These are phyloP conservation scores for Neurospora crassa DNA, from an alignment of 2,329 filamentous ascomycete species.

Conservation along the genomic window DNA sequence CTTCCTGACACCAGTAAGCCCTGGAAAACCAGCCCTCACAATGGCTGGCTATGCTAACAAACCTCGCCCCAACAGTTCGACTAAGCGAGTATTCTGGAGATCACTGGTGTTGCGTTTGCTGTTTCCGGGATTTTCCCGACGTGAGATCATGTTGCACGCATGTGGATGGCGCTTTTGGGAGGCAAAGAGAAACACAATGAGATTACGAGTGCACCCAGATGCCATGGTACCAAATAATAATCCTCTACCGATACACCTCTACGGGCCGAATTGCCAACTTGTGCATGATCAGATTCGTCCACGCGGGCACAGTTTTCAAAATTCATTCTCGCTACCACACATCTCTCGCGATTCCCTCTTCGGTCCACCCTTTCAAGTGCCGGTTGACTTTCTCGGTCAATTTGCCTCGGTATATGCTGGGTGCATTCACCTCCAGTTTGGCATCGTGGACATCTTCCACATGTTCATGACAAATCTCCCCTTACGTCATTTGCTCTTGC, in stretches of 20 bases:
- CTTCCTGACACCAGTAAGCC: constrained; percentile 69
- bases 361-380: not conserved
- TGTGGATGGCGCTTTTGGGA: not conserved
- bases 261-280: not conserved
- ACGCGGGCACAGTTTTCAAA: not conserved
- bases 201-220: not conserved
- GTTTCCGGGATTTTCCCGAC: not conserved
- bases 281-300: not conserved
- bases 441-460: not conserved
- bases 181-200: not conserved
- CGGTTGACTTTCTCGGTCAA: not conserved
- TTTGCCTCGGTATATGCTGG: not conserved
- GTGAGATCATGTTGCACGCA: not conserved
- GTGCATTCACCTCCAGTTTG: not conserved
- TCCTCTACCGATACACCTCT: not conserved
- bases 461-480: not conserved
- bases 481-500: not conserved
- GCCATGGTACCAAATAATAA: not conserved
- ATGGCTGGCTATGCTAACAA: constrained; percentile 1
- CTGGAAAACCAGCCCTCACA: not conserved
- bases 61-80: constrained; percentile 15
- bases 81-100: constrained; percentile 6
- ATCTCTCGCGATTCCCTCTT: not conserved
- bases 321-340: not conserved
- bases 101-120: not conserved